Conservation (phyloP, 106 monocot genomes). For the Dendrobium catenatum region DNA sequence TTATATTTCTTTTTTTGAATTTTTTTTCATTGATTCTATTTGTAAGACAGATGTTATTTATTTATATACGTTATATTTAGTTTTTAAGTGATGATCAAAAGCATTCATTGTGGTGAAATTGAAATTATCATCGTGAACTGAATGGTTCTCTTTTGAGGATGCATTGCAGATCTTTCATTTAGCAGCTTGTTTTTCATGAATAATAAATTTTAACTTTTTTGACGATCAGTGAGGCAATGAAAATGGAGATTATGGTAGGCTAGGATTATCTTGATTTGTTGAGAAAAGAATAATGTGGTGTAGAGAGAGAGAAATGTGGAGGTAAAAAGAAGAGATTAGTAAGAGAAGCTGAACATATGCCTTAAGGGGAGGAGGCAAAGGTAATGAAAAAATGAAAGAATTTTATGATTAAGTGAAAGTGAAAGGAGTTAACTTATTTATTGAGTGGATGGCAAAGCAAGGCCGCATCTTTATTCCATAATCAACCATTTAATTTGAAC, state of each 20-base stretch:
- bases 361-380: too few species aligned
- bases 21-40: not conserved
- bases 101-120: not conserved
- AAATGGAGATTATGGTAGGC: not conserved
- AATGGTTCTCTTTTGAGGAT: not conserved
- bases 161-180: not conserved
- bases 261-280: slow-evolving; percentile 1
- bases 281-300: not conserved
- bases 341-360: too few species aligned
- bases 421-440: not conserved
- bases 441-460: not conserved
- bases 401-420: too few species aligned
- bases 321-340: too few species aligned
- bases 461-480: not conserved
- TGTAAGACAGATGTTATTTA: not conserved
- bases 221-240: not conserved
- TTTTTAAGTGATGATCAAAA: not conserved
- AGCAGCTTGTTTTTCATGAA: not conserved
- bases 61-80: not conserved
- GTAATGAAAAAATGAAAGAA: too few species aligned
- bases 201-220: not conserved
- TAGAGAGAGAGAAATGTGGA: too few species aligned
- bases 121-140: not conserved
- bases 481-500: not conserved
- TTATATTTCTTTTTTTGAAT: slow-evolving; percentile 2